Evolutionary conservation across 495 filamentous ascomycete species (phyloP), one percentile per base, ranked within the genome.

Genomic region (Penicillium malachiteum): DNA sequence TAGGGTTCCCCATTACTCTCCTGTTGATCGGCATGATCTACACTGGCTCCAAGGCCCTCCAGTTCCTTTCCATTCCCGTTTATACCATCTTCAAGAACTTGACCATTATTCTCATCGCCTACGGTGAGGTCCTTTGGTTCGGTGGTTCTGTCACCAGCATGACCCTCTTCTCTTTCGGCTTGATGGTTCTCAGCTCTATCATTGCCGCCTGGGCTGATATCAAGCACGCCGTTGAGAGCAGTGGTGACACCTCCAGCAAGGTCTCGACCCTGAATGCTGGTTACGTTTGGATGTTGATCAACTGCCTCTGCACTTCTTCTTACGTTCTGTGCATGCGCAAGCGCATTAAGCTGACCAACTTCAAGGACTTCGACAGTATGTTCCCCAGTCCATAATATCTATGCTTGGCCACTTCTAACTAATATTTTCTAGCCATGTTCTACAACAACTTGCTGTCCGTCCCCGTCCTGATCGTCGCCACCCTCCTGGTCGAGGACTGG

Each of bases 41-140:
- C 79, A 97, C 94, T 45, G 85, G 89, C 67, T 92, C 90, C 69
- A 97, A 97, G 77, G 93, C 94, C 17, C 86, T 99, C 47, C 92
- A 97, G 72, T 97, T 85, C 76, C 87, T 99, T 54, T 96, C 91
- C 14, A 96, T 99, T 49, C 94, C 94, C 11, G 94, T 99, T 4
- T 99, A 99, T 78, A 99, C 94, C 48, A 99, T 99, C 72, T 99
- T 99, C 84, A 99, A 99, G 82, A 99, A 99, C 72, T 72, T 99
- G 78, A 97, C 94, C 48, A 99, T 94, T 72, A 99, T 99, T 62
- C 84, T 97, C 35, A 97, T 97, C 65, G 94, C 94, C 48, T 99
- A 99, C 65, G 94, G 94, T 55, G 94, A 99, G 77, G 94, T 99
- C 30, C 81, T 99, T 54, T 99, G 94, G 94, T 99, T 99, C 68